Evolutionary conservation across 192 early-diverging fungal genomes (phyloP), one percentile per base, ranked within the genome.

Genomic region (Chytriomyces sp.): DNA sequence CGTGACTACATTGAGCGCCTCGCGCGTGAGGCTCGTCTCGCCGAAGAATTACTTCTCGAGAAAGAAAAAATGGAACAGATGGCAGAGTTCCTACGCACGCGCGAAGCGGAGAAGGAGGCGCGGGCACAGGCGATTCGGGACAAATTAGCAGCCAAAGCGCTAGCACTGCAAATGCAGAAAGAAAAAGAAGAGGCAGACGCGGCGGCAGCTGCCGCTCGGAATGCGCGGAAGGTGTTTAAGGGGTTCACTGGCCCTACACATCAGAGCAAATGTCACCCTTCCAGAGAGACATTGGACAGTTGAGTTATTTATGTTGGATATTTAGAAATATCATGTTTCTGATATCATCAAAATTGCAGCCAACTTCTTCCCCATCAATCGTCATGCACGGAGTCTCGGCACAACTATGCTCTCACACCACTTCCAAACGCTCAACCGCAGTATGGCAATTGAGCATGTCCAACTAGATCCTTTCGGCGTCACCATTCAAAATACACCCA

Each of bases 361-460:
- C 8, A 64, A 66, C 12, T 38, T 64, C 12, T 25, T 36, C 26
- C 55, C 38, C 19, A 52, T 74, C 4, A n/a, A 66, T 30, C 6
- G 58, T 5, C 65, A 68, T 30, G 54, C 25, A 28, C 65, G 39
- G 14, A 77, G 39, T 30, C 55, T 56, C 28, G 60, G 71, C 60
- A 57, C 65, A 59, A 59, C 55, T 7, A 68, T 78, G 59, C 65
- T 68, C 34, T 30, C 80, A 2, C 64, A 82, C 53, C 76, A 80
- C 44, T 69, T 84, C 28, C 60, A 71, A 40, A 78, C 72, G 37
- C 57, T 78, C 28, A 76, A 80, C 59, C 63, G 73, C 34, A 62
- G 78, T 10, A 84, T 84, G 83, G 77, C 83, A 2, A 63, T 84
- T 52, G 80, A 81, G 44, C 70, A 74, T 30, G 71, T 80, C 7